Evolutionary conservation across 2,329 filamentous ascomycete genomes (phyloP), one percentile per base, ranked within the genome.

Genomic region (Trichoderma sp.): DNA sequence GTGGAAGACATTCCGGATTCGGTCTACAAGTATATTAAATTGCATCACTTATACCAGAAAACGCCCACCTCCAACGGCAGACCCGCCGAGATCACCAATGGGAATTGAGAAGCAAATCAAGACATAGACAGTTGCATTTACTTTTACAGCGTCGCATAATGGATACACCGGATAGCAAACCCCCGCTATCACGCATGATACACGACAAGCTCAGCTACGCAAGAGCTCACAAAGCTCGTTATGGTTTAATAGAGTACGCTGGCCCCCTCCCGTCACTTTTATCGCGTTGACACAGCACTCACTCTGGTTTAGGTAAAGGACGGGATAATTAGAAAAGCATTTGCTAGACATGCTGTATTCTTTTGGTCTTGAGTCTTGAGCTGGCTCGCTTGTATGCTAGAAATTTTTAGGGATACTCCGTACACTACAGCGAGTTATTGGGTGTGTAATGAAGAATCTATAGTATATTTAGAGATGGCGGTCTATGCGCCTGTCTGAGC

Each of bases 1-100:
- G 90, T 94, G 48, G 86, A 90, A 70, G 93, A 93, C 75, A 74
- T 86, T 42, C 90, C 91, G 0, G 85, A 88, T 39, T 86, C 87
- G 1, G 91, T 93, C 48, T 90, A 91, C 65, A 81, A 89, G 68
- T 91, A 92, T 74, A 91, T 92, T 70, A 84, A 88, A 67, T 80
- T 88, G 68, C 84, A 91, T 71, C 81, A 81, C 50, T 78, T 92
- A 12, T 92, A 90, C 73, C 80, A 67, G 42, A 65, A 48, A 45
- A 12, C 57, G 8, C 50, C 61, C 61, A 35, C 39, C 5, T 4
- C 52, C 3, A 48, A 56, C 17, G 37, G 48, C 6, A 42, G 22
- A 12, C 52, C 39, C 19, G n/a, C 29, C 35, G 52, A 65, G 29
- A 45, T 48, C 9, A 45, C 52, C 27, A 65, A 65, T n/a, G 61